A percentile compares a stretch with the other conserved stretches of the same genome.
Evolutionary conservation across 202 grass and related monocot genomes (phyloP).

Genomic region (Cymbopogon flexuosus): DNA sequence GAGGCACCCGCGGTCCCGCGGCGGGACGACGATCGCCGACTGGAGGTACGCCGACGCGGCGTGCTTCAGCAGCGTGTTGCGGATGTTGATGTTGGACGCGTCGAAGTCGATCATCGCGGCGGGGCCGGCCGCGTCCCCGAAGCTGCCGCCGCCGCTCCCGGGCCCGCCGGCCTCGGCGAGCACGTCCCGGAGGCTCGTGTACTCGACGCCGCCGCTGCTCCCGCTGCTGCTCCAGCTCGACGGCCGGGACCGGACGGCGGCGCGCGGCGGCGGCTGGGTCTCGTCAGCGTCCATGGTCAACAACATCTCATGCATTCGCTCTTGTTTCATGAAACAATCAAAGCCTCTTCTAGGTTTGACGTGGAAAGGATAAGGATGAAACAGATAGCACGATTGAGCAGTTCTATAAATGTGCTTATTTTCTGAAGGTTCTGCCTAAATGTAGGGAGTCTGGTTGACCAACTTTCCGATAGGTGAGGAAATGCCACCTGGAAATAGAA

Average conservation of each 20-base stretch:
- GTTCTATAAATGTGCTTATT: neutral
- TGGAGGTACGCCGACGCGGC: constrained; percentile 72
- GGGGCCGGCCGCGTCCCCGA: neutral
- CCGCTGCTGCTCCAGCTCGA: constrained; percentile 20
- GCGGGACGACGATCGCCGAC: constrained; percentile 45
- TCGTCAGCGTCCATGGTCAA: constrained; percentile 39
- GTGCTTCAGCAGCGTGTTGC: constrained; percentile 66
- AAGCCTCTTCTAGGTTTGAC: constrained; percentile 9
- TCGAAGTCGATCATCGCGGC: constrained; percentile 30
- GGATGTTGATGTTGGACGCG: constrained; percentile 58
- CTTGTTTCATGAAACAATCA: constrained; percentile 6
- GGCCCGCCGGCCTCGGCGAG: constrained; percentile 4
- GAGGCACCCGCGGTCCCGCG: constrained; percentile 35
- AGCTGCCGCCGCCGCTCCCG: neutral
- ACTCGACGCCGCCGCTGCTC: constrained; percentile 33
- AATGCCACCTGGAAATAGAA: neutral
- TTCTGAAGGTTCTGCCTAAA: constrained; percentile 25
- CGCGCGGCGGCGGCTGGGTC: constrained; percentile 10
- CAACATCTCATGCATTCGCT: neutral
- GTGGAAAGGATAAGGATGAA: neutral
- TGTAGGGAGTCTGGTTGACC: neutral
- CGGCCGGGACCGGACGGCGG: constrained; percentile 32
- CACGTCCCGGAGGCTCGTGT: constrained; percentile 73
- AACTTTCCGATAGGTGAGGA: neutral
- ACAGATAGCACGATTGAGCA: neutral